Base-by-base conservation (phyloP, 208 protist species). In the Acanthamoeba healyi region DNA sequence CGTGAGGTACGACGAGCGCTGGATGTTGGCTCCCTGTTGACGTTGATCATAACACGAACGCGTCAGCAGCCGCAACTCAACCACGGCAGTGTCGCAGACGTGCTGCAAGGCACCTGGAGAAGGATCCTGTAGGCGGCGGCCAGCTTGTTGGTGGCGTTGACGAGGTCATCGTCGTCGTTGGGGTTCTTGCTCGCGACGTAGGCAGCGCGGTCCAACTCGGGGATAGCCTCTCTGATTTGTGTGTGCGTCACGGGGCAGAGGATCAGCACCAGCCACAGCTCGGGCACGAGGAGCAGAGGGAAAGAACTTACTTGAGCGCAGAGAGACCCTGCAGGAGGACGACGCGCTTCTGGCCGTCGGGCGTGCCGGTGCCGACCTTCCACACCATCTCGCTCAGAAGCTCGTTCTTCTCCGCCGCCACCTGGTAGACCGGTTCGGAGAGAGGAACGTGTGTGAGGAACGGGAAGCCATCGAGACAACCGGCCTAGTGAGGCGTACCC, bases 261-360 rank as follows among this genome's bases (percentile, higher is more conserved):
- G n/a, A n/a, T n/a, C n/a, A n/a, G n/a, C n/a, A n/a, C n/a, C 7
- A 22, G 51, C 3, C 51, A 19, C 54, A n/a, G 54, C 22, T 5
- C 2, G 54, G 54, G 6, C n/a, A 10, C n/a, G 22, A 61, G 19
- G 1, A 61, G 22, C 2, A 6, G 26, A 51, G 5, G 1, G 72
- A 82, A 12, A 51, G 40, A 4, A 15, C 22, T 17, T 86, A 86
- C 77, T 58, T 86, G 77, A 86, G 77, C 42, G 40, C 26, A 4
- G 77, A 22, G 32, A 86, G 77, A n/a, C 77, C 77, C 46, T 86
- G 77, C 38, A 61, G 77, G 44, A 86, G 77, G 77, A 86, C 2
- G 29, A 58, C 34, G 38, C 77, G 77, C 77, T 86, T 86, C 46
- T 86, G 29, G 44, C 29, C 26, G 24, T 86, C 77, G 77, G 77